Percentiles rank a stretch among this genome's conserved stretches.
phyloP scores from a whole-genome alignment of 257 asterid genomes.

The Solanum sitiens region DNA sequence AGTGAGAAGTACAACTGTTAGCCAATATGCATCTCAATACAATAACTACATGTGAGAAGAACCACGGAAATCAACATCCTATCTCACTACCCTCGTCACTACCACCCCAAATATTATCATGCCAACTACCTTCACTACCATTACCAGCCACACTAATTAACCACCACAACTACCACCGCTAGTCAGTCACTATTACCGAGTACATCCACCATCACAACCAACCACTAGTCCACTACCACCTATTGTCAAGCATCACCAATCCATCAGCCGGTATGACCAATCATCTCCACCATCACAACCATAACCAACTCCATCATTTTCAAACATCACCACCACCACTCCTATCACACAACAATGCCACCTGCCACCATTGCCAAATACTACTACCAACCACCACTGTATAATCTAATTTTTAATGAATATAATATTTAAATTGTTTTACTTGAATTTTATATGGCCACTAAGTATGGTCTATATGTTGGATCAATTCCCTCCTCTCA shows the following conservation, averaged over 20 bases:
- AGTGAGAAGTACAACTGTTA: not conserved
- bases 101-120: not conserved
- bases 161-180: not conserved
- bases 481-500: not conserved
- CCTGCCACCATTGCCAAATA: not conserved
- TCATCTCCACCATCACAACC: not conserved
- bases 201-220: not conserved
- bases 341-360: not conserved
- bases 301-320: not conserved
- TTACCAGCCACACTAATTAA: no score
- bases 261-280: not conserved
- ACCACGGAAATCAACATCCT: not conserved
- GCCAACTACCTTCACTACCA: not conserved
- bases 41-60: not conserved
- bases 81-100: not conserved
- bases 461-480: not conserved
- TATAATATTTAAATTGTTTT: not conserved
- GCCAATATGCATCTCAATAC: not conserved
- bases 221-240: not conserved
- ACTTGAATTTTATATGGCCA: not conserved
- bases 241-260: not conserved
- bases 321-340: not conserved
- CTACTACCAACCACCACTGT: not conserved
- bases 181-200: not conserved
- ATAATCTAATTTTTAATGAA: not conserved